phyloP scores from a whole-genome alignment of 148 eudicot species.

The Cornus florida region DNA sequence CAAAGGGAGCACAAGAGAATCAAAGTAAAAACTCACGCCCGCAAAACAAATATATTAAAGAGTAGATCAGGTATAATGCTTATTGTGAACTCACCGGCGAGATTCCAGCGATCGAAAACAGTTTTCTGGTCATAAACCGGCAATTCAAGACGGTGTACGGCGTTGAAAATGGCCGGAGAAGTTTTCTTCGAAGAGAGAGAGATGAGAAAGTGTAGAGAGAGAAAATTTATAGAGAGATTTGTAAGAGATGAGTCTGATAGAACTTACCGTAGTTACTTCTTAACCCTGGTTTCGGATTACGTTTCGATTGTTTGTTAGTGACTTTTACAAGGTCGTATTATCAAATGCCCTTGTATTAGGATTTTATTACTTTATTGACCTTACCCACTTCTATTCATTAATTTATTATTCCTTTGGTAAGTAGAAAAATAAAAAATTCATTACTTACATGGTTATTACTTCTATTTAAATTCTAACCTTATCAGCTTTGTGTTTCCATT shows the following conservation, averaged over 20 bases:
- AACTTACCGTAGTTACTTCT: constrained; percentile 10
- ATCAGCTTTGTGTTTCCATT: no score
- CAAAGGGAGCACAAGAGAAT: background rate
- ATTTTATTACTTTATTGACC: constrained; percentile 4
- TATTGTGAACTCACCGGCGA: constrained; percentile 7
- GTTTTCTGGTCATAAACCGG: background rate
- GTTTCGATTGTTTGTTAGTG: background rate
- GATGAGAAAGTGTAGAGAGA: constrained; percentile 9
- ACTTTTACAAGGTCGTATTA: background rate
- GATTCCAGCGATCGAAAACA: background rate
- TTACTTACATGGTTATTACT: no score
- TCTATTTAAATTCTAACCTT: no score
- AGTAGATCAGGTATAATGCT: background rate
- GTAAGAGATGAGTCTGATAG: background rate
- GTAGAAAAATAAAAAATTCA: no score
- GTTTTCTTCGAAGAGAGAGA: background rate
- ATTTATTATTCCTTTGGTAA: background rate
- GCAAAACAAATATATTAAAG: background rate
- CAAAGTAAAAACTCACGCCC: background rate
- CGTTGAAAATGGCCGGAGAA: background rate
- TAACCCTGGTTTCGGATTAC: constrained; percentile 12
- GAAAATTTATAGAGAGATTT: background rate
- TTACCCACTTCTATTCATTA: background rate
- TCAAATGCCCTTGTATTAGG: background rate
- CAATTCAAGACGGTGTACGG: background rate